A percentile compares a stretch with the other conserved stretches of the same genome.
Evolutionary conservation across 352 stramenopile genomes (phyloP).

Genomic region (Ochromonadaceae sp.): DNA sequence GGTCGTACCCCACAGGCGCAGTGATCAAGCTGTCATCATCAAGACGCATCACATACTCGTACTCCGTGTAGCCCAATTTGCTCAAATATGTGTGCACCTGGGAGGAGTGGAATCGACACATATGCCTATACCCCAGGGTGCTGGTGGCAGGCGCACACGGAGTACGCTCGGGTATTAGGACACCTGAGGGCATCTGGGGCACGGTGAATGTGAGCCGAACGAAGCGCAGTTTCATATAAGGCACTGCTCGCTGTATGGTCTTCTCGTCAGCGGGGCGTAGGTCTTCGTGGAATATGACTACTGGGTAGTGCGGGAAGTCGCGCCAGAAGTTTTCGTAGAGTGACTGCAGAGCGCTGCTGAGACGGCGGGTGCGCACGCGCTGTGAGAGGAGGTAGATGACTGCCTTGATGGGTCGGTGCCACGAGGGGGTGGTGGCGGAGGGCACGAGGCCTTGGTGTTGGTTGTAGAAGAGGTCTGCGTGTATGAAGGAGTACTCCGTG

Average conservation of each 20-base stretch:
- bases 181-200: background rate
- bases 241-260: slow-evolving; percentile 1
- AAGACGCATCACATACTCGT: slow-evolving; percentile 18
- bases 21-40: slow-evolving; percentile 20
- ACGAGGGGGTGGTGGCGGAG: background rate
- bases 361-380: background rate
- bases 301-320: slow-evolving; percentile 13
- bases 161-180: slow-evolving; percentile 18
- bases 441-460: background rate
- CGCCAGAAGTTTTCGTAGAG: slow-evolving; percentile 18
- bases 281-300: slow-evolving; percentile 23
- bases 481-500: slow-evolving; percentile 18
- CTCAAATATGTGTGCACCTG: background rate
- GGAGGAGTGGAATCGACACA: slow-evolving; percentile 18
- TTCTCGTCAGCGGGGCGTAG: slow-evolving; percentile 5
- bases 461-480: slow-evolving; percentile 4
- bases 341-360: background rate
- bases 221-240: slow-evolving; percentile 8
- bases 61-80: slow-evolving; percentile 7
- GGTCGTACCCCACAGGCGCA: slow-evolving; percentile 18
- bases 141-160: slow-evolving; percentile 1
- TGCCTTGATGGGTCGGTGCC: slow-evolving; percentile 15
- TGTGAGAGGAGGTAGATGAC: slow-evolving; percentile 21
- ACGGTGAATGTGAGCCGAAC: background rate
- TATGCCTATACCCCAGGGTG: slow-evolving; percentile 24